phyloP scores from a whole-genome alignment of 495 filamentous ascomycete genomes.

The Xylaria cubensis region DNA sequence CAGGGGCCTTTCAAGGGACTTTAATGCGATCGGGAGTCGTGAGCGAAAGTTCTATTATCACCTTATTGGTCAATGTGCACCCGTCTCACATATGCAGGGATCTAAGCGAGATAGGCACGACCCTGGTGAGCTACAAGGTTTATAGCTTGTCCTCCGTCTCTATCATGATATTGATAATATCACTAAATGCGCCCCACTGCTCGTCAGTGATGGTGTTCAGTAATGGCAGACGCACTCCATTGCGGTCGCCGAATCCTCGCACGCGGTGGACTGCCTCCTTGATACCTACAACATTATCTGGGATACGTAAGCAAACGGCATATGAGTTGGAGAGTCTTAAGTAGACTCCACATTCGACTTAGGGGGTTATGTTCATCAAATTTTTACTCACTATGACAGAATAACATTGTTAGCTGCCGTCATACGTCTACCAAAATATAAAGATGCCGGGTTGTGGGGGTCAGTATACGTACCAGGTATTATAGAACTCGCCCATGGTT shows the following conservation, averaged over 20 bases:
- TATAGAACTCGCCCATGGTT: conserved; percentile 24
- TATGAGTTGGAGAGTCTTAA: neutral
- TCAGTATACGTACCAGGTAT: conserved; percentile 20
- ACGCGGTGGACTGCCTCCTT: conserved; percentile 20
- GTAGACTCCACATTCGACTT: neutral
- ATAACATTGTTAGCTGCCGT: neutral
- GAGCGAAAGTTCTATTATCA: conserved; percentile 18
- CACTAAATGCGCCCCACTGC: conserved; percentile 21
- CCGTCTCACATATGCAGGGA: conserved; percentile 22
- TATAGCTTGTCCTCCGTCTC: conserved; percentile 25
- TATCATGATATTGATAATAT: conserved; percentile 24
- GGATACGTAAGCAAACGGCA: conserved; percentile 2
- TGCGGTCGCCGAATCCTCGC: conserved; percentile 25
- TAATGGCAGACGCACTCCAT: conserved; percentile 19
- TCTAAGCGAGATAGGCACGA: conserved; percentile 24
- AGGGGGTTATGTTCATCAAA: neutral
- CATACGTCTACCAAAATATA: neutral
- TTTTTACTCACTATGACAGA: conserved; percentile 18
- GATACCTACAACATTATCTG: conserved; percentile 26
- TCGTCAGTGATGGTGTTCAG: conserved; percentile 26
- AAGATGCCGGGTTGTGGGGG: neutral
- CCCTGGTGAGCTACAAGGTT: conserved; percentile 12
- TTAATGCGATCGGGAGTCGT: conserved; percentile 23
- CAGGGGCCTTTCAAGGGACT: conserved; percentile 18
- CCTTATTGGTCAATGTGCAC: conserved; percentile 22